phyloP scores from a whole-genome alignment of 1,284 basidiomycete genomes.

The Fomitopsis pinicola region DNA sequence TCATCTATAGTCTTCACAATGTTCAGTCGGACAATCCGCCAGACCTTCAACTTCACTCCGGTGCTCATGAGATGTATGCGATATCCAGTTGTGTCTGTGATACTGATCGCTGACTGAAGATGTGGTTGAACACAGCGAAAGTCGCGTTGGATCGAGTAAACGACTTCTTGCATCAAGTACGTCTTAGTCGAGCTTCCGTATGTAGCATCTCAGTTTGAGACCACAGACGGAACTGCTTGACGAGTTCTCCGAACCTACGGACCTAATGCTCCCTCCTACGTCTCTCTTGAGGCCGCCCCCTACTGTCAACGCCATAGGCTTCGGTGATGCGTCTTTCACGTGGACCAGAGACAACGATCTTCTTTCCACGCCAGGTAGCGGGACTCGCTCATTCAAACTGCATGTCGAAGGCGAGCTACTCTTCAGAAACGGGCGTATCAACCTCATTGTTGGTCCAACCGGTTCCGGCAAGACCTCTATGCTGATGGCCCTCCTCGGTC shows the following conservation, averaged over 20 bases:
- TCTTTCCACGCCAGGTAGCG: constrained; percentile 20
- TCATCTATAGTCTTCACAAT: constrained; percentile 30
- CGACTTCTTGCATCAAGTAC: constrained; percentile 40
- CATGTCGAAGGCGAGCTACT: constrained; percentile 46
- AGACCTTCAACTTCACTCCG: constrained; percentile 29
- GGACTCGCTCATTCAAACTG: constrained; percentile 41
- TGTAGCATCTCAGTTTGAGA: constrained; percentile 1
- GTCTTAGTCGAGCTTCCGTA: neutral
- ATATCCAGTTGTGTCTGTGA: neutral
- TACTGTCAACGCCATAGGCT: constrained; percentile 31
- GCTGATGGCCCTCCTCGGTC: constrained; percentile 52
- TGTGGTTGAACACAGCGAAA: constrained; percentile 30
- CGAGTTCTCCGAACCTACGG: constrained; percentile 30
- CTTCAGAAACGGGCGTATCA: constrained; percentile 56
- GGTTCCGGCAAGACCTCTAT: constrained; percentile 50
- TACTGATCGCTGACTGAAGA: constrained; percentile 25
- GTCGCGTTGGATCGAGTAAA: constrained; percentile 45
- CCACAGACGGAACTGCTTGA: constrained; percentile 47
- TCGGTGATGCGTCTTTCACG: constrained; percentile 38
- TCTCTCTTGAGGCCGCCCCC: constrained; percentile 11
- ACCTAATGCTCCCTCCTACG: neutral
- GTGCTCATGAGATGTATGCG: constrained; percentile 27
- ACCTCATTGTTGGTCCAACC: constrained; percentile 62
- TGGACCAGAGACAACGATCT: constrained; percentile 31
- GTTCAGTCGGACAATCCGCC: constrained; percentile 28